These are phyloP conservation scores for Fusarium foetens DNA, from an alignment of 2,329 filamentous ascomycete species.

Conservation along the genomic window DNA sequence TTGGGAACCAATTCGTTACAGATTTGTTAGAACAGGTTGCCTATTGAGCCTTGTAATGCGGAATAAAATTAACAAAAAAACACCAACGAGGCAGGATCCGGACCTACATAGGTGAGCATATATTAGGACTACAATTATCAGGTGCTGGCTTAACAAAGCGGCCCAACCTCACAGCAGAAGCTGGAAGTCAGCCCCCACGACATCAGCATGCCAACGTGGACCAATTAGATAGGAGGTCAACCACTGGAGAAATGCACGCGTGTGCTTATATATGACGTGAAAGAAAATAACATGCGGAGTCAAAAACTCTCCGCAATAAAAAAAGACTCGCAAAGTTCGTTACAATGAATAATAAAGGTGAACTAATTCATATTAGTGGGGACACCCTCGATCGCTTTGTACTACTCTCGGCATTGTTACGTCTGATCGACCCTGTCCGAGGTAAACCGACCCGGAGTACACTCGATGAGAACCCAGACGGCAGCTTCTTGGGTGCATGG, in stretches of 20 bases:
- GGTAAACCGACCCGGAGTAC: slow-evolving; percentile 5
- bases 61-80: too few relatives aligned
- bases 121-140: not conserved
- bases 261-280: not conserved
- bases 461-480: slow-evolving; percentile 5
- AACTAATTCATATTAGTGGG: not conserved
- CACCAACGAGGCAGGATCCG: too few relatives aligned
- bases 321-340: too few relatives aligned
- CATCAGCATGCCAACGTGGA: not conserved
- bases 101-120: not conserved
- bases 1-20: too few relatives aligned
- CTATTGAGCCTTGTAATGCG: too few relatives aligned
- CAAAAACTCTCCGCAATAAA: too few relatives aligned
- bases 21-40: too few relatives aligned
- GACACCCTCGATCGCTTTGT: slow-evolving; percentile 6
- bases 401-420: not conserved
- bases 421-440: slow-evolving; percentile 16
- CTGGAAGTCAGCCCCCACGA: not conserved
- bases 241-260: not conserved
- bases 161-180: not conserved
- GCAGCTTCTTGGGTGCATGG: not conserved
- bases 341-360: not conserved
- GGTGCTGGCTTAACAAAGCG: not conserved
- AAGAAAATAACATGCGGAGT: not conserved
- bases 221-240: not conserved